A percentile compares a stretch with the other conserved stretches of the same genome.
These are phyloP conservation scores for Gaeumannomyces tritici DNA, from an alignment of 2,329 filamentous ascomycete genomes.

Conservation along the genomic window DNA sequence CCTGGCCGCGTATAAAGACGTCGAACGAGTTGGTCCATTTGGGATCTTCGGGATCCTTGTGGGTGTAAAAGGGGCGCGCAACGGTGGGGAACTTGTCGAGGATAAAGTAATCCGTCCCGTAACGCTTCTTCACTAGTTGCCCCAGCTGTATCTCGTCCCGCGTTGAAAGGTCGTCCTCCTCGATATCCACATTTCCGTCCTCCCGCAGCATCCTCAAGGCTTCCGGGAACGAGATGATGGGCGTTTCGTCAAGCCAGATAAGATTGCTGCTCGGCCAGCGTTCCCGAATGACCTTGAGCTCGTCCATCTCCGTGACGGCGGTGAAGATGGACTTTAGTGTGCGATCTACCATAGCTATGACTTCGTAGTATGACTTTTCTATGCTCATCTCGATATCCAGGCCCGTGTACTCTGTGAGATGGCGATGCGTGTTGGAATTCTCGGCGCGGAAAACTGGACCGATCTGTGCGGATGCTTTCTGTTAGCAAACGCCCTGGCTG, in stretches of 20 bases:
- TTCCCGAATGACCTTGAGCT: conserved; percentile 70
- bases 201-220: conserved; percentile 73
- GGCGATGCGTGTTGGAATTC: conserved; percentile 90
- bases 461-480: conserved; percentile 29
- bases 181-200: conserved; percentile 62
- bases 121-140: conserved; percentile 76
- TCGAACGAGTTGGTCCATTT: conserved; percentile 85
- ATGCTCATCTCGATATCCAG: conserved; percentile 91
- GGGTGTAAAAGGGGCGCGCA: conserved; percentile 84
- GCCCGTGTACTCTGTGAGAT: conserved; percentile 90
- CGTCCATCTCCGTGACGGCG: conserved; percentile 45
- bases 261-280: conserved; percentile 83
- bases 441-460: conserved; percentile 88
- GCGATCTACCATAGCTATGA: conserved; percentile 66
- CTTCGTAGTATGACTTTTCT: conserved; percentile 81
- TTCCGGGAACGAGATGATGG: conserved; percentile 69
- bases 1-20: conserved; percentile 87
- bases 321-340: conserved; percentile 67
- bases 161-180: conserved; percentile 74
- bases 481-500: not conserved
- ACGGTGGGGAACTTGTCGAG: conserved; percentile 84
- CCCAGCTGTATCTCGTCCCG: conserved; percentile 81
- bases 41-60: conserved; percentile 66
- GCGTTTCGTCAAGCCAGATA: conserved; percentile 78
- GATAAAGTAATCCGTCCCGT: conserved; percentile 83